Percentiles rank a stretch among this genome's conserved stretches.
phyloP scores from a whole-genome alignment of 169 alveolate genomes.

The Amoebophrya sp. region DNA sequence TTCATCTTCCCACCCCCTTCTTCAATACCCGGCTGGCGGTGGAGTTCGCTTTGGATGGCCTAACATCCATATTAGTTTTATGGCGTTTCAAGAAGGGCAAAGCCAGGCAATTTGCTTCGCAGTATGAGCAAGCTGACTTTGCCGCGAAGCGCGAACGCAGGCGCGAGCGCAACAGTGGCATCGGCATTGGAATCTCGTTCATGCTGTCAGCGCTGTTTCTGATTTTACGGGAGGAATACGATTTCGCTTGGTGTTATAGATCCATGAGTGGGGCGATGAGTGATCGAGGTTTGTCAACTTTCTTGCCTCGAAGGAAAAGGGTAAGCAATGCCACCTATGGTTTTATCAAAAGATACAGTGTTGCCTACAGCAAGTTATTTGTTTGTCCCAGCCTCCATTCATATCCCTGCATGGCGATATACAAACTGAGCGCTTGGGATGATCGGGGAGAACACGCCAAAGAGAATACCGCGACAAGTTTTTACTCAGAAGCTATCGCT shows the following conservation, averaged over 20 bases:
- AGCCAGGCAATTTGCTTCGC: neutral
- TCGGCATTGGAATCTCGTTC: neutral
- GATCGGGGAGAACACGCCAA: neutral
- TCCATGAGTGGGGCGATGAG: too few relatives aligned
- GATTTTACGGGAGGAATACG: too few relatives aligned
- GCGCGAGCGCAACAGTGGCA: neutral
- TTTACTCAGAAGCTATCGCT: neutral
- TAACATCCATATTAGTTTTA: neutral
- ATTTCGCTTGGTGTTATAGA: too few relatives aligned
- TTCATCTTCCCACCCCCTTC: too few relatives aligned
- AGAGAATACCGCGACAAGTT: too few relatives aligned
- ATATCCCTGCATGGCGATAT: slow-evolving; percentile 14
- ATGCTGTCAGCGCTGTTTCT: neutral
- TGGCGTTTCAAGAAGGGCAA: neutral
- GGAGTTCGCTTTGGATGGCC: neutral
- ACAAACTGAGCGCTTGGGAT: neutral
- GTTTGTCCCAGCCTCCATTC: too few relatives aligned
- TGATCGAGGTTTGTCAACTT: too few relatives aligned
- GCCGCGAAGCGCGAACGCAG: neutral
- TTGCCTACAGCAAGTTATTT: too few relatives aligned
- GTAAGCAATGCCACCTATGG: too few relatives aligned
- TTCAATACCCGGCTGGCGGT: slow-evolving; percentile 8
- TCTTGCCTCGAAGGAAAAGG: too few relatives aligned
- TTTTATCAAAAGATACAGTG: too few relatives aligned
- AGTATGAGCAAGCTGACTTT: neutral